These are phyloP conservation scores for Candida odintsovae DNA, from an alignment of 805 yeast genomes.

Conservation along the genomic window DNA sequence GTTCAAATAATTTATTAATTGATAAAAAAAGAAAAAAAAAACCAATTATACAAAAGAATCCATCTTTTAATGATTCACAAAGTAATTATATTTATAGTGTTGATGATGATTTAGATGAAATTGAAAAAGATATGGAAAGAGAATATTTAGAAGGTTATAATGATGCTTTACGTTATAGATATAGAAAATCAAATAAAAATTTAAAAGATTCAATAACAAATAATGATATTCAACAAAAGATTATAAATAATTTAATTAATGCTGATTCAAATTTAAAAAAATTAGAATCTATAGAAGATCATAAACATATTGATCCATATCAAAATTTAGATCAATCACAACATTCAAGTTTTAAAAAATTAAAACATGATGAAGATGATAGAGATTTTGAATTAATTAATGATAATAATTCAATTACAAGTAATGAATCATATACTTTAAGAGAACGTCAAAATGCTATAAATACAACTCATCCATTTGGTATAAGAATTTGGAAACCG, in stretches of 20 bases:
- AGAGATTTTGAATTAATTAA: too few relatives aligned
- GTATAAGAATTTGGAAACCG: constrained; percentile 98
- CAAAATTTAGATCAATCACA: constrained; percentile 5
- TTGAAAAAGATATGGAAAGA: constrained; percentile 51
- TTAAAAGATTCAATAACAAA: constrained; percentile 6
- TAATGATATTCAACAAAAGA: constrained; percentile 9
- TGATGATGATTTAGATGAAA: constrained; percentile 75
- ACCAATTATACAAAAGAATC: constrained; percentile 17
- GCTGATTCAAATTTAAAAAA: constrained; percentile 21
- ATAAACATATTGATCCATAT: constrained; percentile 1
- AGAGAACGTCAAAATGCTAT: constrained; percentile 94
- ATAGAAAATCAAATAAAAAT: constrained; percentile 27
- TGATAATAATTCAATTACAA: constrained; percentile 37
- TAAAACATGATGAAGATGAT: background rate
- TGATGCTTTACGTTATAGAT: constrained; percentile 56
- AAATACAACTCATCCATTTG: constrained; percentile 95
- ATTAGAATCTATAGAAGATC: constrained; percentile 20
- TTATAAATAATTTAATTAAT: constrained; percentile 16
- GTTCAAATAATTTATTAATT: background rate
- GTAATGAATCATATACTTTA: constrained; percentile 79
- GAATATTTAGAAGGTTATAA: constrained; percentile 67
- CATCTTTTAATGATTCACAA: constrained; percentile 12
- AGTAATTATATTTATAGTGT: constrained; percentile 54
- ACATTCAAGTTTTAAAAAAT: background rate
- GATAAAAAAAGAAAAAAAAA: constrained; percentile 15